Percentiles rank a stretch among this genome's conserved stretches.
phyloP scores from a whole-genome alignment of 2,329 filamentous ascomycete species.

The Colletotrichum costaricense region DNA sequence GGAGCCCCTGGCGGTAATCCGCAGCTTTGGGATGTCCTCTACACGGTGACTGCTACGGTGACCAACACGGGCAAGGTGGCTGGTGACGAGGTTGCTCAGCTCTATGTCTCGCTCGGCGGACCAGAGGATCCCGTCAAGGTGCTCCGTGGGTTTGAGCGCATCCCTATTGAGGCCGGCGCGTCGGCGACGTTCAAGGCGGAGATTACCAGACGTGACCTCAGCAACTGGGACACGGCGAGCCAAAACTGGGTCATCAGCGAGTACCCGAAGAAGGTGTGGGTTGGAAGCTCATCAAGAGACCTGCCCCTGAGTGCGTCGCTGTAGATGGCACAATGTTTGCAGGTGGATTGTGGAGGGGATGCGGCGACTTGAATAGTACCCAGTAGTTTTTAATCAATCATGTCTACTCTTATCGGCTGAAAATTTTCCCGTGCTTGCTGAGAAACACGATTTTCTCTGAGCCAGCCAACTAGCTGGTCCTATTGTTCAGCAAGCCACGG shows the following conservation, averaged over 20 bases:
- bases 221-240: slow-evolving; percentile 82
- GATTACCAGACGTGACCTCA: slow-evolving; percentile 83
- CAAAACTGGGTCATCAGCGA: slow-evolving; percentile 85
- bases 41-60: slow-evolving; percentile 74
- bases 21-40: slow-evolving; percentile 76
- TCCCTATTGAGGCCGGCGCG: slow-evolving; percentile 78
- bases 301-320: slow-evolving; percentile 56
- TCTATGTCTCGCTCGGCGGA: slow-evolving; percentile 86
- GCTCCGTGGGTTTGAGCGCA: slow-evolving; percentile 84
- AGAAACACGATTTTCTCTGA: too few relatives aligned
- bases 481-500: not conserved
- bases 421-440: not conserved
- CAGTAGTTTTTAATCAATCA: slow-evolving; percentile 9
- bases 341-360: not conserved
- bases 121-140: slow-evolving; percentile 73
- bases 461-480: too few relatives aligned
- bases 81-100: slow-evolving; percentile 80
- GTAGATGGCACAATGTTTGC: slow-evolving; percentile 7
- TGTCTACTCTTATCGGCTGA: not conserved
- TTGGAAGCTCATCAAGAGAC: slow-evolving; percentile 67
- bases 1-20: slow-evolving; percentile 72
- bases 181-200: slow-evolving; percentile 73
- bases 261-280: slow-evolving; percentile 63
- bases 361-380: not conserved
- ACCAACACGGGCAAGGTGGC: slow-evolving; percentile 75